phyloP scores from a whole-genome alignment of 1,139 yeast species.

The Zygosaccharomyces sapae region DNA sequence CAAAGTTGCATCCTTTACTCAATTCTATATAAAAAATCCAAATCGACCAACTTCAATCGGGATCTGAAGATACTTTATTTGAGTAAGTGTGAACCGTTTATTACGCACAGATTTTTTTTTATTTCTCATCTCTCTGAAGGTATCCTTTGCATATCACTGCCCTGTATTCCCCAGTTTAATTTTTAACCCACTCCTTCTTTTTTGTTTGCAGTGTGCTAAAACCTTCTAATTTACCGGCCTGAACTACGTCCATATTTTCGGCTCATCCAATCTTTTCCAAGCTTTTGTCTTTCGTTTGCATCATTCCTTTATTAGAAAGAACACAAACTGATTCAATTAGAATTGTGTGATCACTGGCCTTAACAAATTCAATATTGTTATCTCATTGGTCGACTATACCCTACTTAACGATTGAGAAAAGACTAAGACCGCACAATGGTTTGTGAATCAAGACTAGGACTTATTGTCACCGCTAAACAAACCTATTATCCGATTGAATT shows the following conservation, averaged over 20 bases:
- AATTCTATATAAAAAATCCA: slow-evolving; percentile 5
- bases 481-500: slow-evolving; percentile 47
- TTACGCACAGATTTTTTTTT: background rate
- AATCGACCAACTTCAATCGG: background rate
- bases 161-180: background rate
- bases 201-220: background rate
- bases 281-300: slow-evolving; percentile 5
- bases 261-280: slow-evolving; percentile 3
- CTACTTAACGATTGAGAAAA: slow-evolving; percentile 1
- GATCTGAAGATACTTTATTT: background rate
- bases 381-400: background rate
- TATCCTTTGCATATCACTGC: background rate
- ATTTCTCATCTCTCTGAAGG: background rate
- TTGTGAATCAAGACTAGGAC: slow-evolving; percentile 26
- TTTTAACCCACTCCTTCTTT: background rate
- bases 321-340: background rate
- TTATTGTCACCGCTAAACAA: slow-evolving; percentile 39
- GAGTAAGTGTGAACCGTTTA: background rate
- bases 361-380: background rate
- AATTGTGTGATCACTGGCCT: background rate
- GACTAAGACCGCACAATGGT: slow-evolving; percentile 8
- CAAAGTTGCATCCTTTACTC: slow-evolving; percentile 2
- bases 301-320: background rate
- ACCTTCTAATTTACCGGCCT: background rate
- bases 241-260: background rate